A percentile compares a stretch with the other conserved stretches of the same genome.
phyloP scores from a whole-genome alignment of 2,329 filamentous ascomycete species.

The Nigrospora sphaerica region DNA sequence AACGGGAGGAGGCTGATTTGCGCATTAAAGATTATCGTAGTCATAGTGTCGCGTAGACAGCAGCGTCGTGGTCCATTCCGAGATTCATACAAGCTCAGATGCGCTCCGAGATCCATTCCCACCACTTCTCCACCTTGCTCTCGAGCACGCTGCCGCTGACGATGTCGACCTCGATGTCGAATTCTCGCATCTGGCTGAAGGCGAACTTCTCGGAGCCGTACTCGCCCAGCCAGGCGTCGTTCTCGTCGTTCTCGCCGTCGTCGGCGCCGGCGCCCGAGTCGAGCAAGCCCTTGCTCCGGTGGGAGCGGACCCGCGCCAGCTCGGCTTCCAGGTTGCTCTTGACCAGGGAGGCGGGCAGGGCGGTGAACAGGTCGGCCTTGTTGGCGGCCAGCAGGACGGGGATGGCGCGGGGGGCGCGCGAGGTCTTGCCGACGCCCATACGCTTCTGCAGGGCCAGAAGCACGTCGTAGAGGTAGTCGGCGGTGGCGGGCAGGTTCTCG shows the following conservation, averaged over 20 bases:
- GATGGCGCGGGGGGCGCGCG: slow-evolving; percentile 52
- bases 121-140: slow-evolving; percentile 74
- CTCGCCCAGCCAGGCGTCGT: slow-evolving; percentile 79
- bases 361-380: slow-evolving; percentile 93
- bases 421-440: slow-evolving; percentile 46
- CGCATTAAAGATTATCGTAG: no score
- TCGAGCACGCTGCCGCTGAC: slow-evolving; percentile 66
- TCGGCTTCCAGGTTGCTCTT: slow-evolving; percentile 71
- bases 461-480: slow-evolving; percentile 81
- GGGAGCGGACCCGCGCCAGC: slow-evolving; percentile 68
- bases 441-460: slow-evolving; percentile 77
- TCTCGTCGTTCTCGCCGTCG: slow-evolving; percentile 57
- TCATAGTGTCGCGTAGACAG: no score
- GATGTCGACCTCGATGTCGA: slow-evolving; percentile 71
- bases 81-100: slow-evolving; percentile 38
- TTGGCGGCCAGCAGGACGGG: slow-evolving; percentile 84
- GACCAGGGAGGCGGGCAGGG: slow-evolving; percentile 72
- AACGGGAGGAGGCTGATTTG: no score
- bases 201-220: slow-evolving; percentile 71
- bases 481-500: slow-evolving; percentile 62
- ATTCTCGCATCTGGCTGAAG: slow-evolving; percentile 78
- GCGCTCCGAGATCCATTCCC: slow-evolving; percentile 78
- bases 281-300: slow-evolving; percentile 72
- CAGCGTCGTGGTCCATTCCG: no score
- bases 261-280: slow-evolving; percentile 71